These are phyloP conservation scores for Geranium brycei DNA, from an alignment of 345 rosid species.

Conservation along the genomic window DNA sequence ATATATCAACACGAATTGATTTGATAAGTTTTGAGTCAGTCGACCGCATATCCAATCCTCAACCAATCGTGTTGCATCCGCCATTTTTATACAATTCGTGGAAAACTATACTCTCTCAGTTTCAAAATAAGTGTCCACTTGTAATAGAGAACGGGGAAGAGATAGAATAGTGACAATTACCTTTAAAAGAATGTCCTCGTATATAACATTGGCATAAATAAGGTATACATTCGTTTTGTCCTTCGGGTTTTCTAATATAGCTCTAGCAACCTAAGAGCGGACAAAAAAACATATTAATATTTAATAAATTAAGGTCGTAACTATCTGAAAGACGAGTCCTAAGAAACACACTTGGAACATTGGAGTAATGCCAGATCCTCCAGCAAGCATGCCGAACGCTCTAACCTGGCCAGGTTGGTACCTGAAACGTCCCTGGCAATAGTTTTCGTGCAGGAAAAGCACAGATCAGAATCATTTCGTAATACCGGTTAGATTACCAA, in stretches of 20 bases:
- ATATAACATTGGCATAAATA: slow-evolving; percentile 77
- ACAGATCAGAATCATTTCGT: background rate
- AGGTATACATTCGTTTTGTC: slow-evolving; percentile 76
- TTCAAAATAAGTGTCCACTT: background rate
- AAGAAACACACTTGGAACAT: slow-evolving; percentile 74
- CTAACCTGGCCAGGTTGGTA: slow-evolving; percentile 80
- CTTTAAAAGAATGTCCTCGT: slow-evolving; percentile 87
- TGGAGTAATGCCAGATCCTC: slow-evolving; percentile 99
- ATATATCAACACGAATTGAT: slow-evolving; percentile 3
- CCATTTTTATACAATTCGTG: too few relatives aligned
- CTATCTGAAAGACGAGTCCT: background rate
- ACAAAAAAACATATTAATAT: slow-evolving; percentile 1
- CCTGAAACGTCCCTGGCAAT: slow-evolving; percentile 76
- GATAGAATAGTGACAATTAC: slow-evolving; percentile 22
- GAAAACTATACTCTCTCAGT: too few relatives aligned
- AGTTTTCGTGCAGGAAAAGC: background rate
- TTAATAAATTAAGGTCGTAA: background rate
- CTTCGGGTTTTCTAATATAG: slow-evolving; percentile 76
- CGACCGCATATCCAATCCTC: too few relatives aligned
- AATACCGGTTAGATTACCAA: background rate
- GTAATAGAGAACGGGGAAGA: slow-evolving; percentile 2
- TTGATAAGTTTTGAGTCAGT: background rate
- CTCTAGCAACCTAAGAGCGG: slow-evolving; percentile 63
- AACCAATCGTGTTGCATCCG: too few relatives aligned
- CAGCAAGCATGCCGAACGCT: slow-evolving; percentile 95